These are phyloP conservation scores for Themeda triandra DNA, from an alignment of 176 grass and related monocot species.

Conservation along the genomic window DNA sequence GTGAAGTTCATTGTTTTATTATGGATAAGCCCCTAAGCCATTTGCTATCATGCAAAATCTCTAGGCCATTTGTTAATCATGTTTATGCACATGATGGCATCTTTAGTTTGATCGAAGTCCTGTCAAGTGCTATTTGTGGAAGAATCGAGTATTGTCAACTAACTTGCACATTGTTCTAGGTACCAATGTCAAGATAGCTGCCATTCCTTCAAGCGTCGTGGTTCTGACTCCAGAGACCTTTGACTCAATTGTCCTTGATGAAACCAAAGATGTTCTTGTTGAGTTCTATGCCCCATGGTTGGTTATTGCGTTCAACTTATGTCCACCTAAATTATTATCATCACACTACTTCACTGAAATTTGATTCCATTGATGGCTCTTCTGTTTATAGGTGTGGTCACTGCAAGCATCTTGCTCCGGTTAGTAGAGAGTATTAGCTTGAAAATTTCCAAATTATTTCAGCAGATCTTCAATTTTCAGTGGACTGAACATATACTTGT, in stretches of 20 bases:
- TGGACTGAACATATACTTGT: constrained; percentile 30
- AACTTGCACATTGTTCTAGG: constrained; percentile 39
- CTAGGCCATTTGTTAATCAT: neutral
- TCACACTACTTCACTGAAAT: neutral
- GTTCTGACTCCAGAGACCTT: constrained; percentile 71
- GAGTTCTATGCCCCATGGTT: constrained; percentile 99
- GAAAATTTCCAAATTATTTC: constrained; percentile 3
- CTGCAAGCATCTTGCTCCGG: constrained; percentile 97
- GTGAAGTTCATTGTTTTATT: neutral
- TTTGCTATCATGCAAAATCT: constrained; percentile 4
- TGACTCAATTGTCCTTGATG: constrained; percentile 84
- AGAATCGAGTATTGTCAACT: neutral
- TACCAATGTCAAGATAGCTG: constrained; percentile 89
- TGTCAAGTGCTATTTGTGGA: neutral
- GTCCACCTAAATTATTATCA: neutral
- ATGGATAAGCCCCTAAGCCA: neutral
- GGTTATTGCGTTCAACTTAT: constrained; percentile 15
- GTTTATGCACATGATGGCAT: neutral
- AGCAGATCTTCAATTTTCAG: neutral
- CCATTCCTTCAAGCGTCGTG: constrained; percentile 73
- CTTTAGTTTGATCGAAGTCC: neutral
- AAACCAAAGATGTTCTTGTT: constrained; percentile 96
- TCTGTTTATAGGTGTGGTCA: constrained; percentile 82
- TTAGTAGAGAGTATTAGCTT: constrained; percentile 43
- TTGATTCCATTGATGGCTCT: constrained; percentile 18